Conservation (phyloP, 495 filamentous ascomycete species). For the Lasiosphaeria hispida region DNA sequence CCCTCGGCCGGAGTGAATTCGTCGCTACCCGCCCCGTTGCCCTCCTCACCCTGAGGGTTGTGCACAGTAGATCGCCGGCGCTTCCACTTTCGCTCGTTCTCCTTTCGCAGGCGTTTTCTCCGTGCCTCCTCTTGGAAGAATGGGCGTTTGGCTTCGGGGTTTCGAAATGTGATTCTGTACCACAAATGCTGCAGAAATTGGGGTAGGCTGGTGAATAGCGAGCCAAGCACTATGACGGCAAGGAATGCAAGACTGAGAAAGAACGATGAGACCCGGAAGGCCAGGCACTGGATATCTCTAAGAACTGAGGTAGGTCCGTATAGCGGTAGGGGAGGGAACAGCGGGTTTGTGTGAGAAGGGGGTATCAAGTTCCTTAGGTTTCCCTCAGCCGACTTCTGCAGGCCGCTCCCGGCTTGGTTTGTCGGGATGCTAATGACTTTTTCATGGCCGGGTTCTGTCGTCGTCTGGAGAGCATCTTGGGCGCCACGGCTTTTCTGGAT, state of each 20-base stretch:
- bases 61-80: constrained; percentile 34
- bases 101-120: constrained; percentile 50
- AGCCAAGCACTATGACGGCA: constrained; percentile 68
- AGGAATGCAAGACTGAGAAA: constrained; percentile 77
- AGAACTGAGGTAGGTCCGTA: constrained; percentile 72
- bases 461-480: background rate
- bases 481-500: constrained; percentile 20
- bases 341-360: constrained; percentile 68
- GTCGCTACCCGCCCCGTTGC: constrained; percentile 39
- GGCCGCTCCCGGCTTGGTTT: constrained; percentile 8
- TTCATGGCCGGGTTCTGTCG: background rate
- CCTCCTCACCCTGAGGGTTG: constrained; percentile 24
- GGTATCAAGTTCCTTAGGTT: constrained; percentile 48
- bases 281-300: constrained; percentile 60
- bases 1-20: constrained; percentile 73
- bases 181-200: constrained; percentile 45
- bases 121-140: constrained; percentile 68
- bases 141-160: constrained; percentile 58
- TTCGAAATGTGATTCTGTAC: constrained; percentile 48
- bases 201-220: constrained; percentile 61
- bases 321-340: constrained; percentile 84
- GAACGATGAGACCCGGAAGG: constrained; percentile 63
- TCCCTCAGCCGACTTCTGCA: constrained; percentile 28
- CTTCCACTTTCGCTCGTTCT: constrained; percentile 62
- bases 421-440: constrained; percentile 11